Base-by-base conservation (phyloP, 768 basidiomycete species). In the Mycena sanguinolenta region DNA sequence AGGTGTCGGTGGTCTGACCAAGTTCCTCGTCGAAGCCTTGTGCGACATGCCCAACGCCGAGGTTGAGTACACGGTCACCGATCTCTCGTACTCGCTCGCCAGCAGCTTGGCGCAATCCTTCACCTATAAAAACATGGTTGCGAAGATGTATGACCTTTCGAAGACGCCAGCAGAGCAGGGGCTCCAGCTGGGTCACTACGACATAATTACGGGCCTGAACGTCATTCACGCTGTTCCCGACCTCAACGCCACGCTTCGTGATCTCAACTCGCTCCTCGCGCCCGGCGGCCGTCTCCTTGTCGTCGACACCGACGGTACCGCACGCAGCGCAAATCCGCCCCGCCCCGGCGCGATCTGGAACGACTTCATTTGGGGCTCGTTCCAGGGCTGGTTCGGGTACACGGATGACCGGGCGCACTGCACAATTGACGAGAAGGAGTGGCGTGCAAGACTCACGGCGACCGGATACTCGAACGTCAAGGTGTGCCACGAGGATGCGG, bases 111-210 rank as follows among this genome's bases (percentile, higher is more conserved):
- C 67, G 14, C 19, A 69, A 49, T 62, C 59, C 14, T 69, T 63
- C 61, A 39, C 67, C 52, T 69, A 69, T 54, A 61, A 61, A 38
- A 42, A 63, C 60, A 69, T 69, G 60, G 67, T 69, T 28, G 60
- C 67, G 38, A 69, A 69, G 38, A 63, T 63, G 67, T 69, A 69
- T 39, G 67, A 69, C 61, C 67, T 69, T 23, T 63, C 60, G n/a
- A 69, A 69, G 39, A 62, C 59, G 27, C 67, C 67, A 3, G 54
- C 58, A 25, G 67, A 69, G 38, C 67, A 69, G 34, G 67, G 67
- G 14, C 53, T 69, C 32, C 61, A 61, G 52, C 36, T 69, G 14
- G 67, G 67, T 30, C 61, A 61, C 53, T 69, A 69, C 61, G 67
- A 69, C 54, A 28, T 69, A 30, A 69, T 69, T n/a, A 63, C 61